A percentile compares a stretch with the other conserved stretches of the same genome.
Conservation (phyloP, 2,329 filamentous ascomycete genomes). For the Hawksworthiomyces lignivorus region DNA sequence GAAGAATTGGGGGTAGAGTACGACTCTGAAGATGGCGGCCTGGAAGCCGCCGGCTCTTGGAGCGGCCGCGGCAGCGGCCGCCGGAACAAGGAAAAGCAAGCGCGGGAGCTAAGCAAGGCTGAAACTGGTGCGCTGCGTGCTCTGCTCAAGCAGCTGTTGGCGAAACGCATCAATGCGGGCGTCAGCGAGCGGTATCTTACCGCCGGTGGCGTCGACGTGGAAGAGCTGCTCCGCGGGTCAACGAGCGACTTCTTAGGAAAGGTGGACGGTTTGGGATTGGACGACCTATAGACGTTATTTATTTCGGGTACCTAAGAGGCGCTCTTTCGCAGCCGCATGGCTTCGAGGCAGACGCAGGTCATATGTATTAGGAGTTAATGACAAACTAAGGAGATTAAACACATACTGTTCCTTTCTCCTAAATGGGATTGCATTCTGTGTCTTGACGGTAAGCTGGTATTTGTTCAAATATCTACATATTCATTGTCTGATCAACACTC, state of each 20-base stretch:
- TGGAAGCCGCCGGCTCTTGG: slow-evolving; percentile 55
- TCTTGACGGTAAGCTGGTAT: too few species aligned
- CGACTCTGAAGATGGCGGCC: slow-evolving; percentile 84
- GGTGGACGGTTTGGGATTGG: slow-evolving; percentile 33
- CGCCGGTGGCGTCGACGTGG: slow-evolving; percentile 75
- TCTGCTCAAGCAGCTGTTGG: slow-evolving; percentile 64
- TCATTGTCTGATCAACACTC: too few species aligned
- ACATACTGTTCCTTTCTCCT: too few species aligned
- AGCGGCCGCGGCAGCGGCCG: slow-evolving; percentile 65
- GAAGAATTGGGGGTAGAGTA: slow-evolving; percentile 93
- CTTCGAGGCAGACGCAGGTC: too few species aligned
- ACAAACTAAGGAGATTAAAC: too few species aligned
- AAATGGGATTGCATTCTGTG: too few species aligned
- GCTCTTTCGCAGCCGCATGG: too few species aligned
- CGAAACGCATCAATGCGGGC: slow-evolving; percentile 71
- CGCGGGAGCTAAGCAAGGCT: slow-evolving; percentile 58
- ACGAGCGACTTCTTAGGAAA: slow-evolving; percentile 60
- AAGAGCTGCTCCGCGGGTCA: slow-evolving; percentile 57
- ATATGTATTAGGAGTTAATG: too few species aligned
- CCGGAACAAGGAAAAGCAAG: slow-evolving; percentile 67
- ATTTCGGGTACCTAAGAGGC: too few species aligned
- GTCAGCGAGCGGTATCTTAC: slow-evolving; percentile 84
- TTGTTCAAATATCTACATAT: too few species aligned
- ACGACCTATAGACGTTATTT: slow-evolving; percentile 12
- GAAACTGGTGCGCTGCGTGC: slow-evolving; percentile 64